These are phyloP conservation scores for Linnemannia schmuckeri DNA, from an alignment of 192 early-diverging fungal species.

Conservation along the genomic window DNA sequence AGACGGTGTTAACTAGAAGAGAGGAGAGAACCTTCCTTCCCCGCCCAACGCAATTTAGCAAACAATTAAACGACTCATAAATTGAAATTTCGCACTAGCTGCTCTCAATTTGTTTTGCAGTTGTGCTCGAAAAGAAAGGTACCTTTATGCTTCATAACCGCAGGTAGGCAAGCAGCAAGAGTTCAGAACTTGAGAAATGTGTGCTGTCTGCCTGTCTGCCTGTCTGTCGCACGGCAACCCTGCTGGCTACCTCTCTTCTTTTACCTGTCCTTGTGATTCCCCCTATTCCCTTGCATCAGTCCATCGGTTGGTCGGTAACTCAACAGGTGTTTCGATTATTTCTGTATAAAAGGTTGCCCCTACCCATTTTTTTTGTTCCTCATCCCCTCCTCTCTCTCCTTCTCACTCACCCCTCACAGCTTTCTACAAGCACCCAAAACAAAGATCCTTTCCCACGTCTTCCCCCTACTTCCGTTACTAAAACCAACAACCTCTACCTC, in stretches of 20 bases:
- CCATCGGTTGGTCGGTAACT: not conserved
- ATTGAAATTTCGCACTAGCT: not conserved
- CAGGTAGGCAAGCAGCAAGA: no score
- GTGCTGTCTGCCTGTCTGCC: not conserved
- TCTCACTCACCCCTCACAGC: conserved; percentile 6
- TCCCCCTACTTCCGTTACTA: not conserved
- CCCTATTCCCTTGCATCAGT: not conserved
- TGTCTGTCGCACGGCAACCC: not conserved
- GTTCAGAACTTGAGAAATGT: no score
- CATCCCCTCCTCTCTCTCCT: not conserved
- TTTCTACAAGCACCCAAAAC: conserved; percentile 8
- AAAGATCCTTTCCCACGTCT: not conserved
- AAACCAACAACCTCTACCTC: not conserved
- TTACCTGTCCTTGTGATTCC: not conserved
- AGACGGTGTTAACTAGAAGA: no score
- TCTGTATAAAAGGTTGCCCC: not conserved
- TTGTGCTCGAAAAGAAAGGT: not conserved
- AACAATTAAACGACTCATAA: not conserved
- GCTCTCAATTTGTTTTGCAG: conserved; percentile 1
- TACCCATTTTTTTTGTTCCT: not conserved
- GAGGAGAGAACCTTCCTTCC: not conserved
- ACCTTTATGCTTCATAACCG: not conserved
- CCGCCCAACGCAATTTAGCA: not conserved
- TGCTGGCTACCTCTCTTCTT: not conserved
- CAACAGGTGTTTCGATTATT: not conserved